phyloP scores from a whole-genome alignment of 495 filamentous ascomycete genomes.

The Penicillium egyptiacum region DNA sequence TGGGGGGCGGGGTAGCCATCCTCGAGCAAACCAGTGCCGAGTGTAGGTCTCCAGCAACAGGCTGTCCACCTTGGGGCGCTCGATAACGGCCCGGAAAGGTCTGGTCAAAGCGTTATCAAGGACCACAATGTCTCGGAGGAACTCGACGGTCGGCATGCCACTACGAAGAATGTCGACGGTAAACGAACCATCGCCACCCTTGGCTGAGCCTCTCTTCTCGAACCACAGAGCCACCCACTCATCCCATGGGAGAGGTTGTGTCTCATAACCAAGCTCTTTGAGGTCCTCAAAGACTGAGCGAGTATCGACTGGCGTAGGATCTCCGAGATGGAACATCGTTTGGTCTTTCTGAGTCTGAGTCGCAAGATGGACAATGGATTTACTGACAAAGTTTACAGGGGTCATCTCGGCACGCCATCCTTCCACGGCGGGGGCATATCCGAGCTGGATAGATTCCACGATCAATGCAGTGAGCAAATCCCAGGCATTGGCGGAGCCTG shows the following conservation, averaged over 20 bases:
- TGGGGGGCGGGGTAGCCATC: slow-evolving; percentile 61
- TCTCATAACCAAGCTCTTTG: slow-evolving; percentile 60
- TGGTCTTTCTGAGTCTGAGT: slow-evolving; percentile 54
- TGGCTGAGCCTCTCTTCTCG: slow-evolving; percentile 54
- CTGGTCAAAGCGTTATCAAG: slow-evolving; percentile 59
- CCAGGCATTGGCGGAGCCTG: slow-evolving; percentile 65
- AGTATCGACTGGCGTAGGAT: slow-evolving; percentile 60
- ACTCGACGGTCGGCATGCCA: slow-evolving; percentile 66
- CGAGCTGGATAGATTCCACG: slow-evolving; percentile 64
- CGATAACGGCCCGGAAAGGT: slow-evolving; percentile 54
- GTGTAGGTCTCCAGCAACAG: slow-evolving; percentile 63
- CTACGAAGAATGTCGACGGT: slow-evolving; percentile 53
- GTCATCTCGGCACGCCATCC: slow-evolving; percentile 74
- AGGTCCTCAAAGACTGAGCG: slow-evolving; percentile 57
- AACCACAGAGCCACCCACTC: slow-evolving; percentile 65
- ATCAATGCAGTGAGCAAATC: slow-evolving; percentile 66
- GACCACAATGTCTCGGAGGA: slow-evolving; percentile 56
- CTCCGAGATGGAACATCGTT: slow-evolving; percentile 63
- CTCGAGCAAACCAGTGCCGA: slow-evolving; percentile 67
- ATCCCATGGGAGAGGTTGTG: slow-evolving; percentile 56
- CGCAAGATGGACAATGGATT: slow-evolving; percentile 60
- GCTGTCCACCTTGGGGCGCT: slow-evolving; percentile 60
- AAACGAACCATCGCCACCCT: slow-evolving; percentile 61
- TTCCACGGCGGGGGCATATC: slow-evolving; percentile 59
- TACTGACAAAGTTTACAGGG: slow-evolving; percentile 68